Evolutionary conservation across 2,329 filamentous ascomycete species (phyloP).

Genomic region (Fusarium humuli): DNA sequence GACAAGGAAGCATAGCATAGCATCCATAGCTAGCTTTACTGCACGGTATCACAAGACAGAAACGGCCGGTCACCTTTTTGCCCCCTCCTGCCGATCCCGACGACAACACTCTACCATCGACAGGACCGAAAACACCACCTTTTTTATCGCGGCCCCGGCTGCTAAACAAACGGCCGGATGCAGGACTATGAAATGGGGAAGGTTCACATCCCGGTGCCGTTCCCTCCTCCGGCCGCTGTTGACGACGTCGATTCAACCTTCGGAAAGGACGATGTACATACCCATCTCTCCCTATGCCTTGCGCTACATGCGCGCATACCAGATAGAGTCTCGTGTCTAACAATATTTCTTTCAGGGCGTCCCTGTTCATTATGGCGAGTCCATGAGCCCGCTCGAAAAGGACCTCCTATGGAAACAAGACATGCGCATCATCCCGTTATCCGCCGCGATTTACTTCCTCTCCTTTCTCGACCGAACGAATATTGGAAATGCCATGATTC

Average conservation of each 20-base stretch:
- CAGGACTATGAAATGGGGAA: conserved; percentile 27
- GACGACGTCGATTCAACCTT: conserved; percentile 46
- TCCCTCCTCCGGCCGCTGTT: conserved; percentile 44
- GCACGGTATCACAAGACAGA: conserved; percentile 14
- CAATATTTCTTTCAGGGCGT: conserved; percentile 26
- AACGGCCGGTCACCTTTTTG: conserved; percentile 7
- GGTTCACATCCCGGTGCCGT: conserved; percentile 39
- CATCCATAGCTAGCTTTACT: background rate
- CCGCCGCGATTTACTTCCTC: conserved; percentile 72
- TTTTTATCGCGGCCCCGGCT: conserved; percentile 18
- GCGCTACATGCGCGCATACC: conserved; percentile 6
- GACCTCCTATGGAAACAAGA: conserved; percentile 69
- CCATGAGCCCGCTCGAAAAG: conserved; percentile 50
- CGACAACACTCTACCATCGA: conserved; percentile 2
- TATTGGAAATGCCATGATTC: conserved; percentile 75
- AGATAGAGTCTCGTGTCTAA: conserved; percentile 22
- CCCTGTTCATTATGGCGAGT: conserved; percentile 34
- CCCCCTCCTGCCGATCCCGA: conserved; percentile 26
- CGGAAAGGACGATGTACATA: conserved; percentile 41
- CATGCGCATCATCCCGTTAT: conserved; percentile 70
- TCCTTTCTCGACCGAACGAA: conserved; percentile 77
- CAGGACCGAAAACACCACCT: conserved; percentile 4
- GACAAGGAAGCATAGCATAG: background rate
- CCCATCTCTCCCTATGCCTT: background rate
- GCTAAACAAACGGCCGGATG: conserved; percentile 35